A percentile compares a stretch with the other conserved stretches of the same genome.
phyloP scores from a whole-genome alignment of 106 monocot genomes.

The Allium sativum region DNA sequence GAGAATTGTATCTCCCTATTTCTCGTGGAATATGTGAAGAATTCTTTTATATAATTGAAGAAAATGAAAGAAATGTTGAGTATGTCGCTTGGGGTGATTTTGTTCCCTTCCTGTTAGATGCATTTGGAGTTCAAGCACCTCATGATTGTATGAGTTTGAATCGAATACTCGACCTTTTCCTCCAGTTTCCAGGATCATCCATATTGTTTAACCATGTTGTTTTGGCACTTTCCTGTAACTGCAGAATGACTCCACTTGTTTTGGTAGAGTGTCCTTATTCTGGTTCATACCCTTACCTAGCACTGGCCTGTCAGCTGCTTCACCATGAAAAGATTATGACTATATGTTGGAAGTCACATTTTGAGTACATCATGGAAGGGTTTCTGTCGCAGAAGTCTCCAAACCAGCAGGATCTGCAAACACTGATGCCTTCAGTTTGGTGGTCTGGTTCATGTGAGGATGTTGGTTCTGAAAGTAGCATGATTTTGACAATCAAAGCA shows the following conservation, averaged over 20 bases:
- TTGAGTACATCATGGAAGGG: constrained; percentile 62
- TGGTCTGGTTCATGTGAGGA: constrained; percentile 90
- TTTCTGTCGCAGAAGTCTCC: constrained; percentile 77
- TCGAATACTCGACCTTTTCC: constrained; percentile 52
- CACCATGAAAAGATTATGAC: constrained; percentile 51
- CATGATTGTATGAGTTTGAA: constrained; percentile 63
- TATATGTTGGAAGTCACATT: constrained; percentile 76
- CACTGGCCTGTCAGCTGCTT: constrained; percentile 70
- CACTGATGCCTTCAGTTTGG: constrained; percentile 86
- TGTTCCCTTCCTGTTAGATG: constrained; percentile 44
- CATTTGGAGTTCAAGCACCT: constrained; percentile 48
- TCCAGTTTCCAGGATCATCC: constrained; percentile 42
- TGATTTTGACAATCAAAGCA: constrained; percentile 59
- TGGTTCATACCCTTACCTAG: constrained; percentile 80
- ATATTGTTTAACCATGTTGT: constrained; percentile 55
- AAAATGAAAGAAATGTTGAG: constrained; percentile 27
- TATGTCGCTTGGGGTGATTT: constrained; percentile 60
- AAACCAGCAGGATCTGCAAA: constrained; percentile 81
- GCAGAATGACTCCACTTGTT: constrained; percentile 65
- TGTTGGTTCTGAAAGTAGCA: constrained; percentile 59
- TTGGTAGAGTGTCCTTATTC: constrained; percentile 78
- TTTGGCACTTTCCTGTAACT: constrained; percentile 56
- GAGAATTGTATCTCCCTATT: constrained; percentile 51
- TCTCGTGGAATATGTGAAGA: constrained; percentile 71
- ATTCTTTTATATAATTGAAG: constrained; percentile 35